These are phyloP conservation scores for Helichrysum umbraculigerum DNA, from an alignment of 129 eudicot genomes.

Conservation along the genomic window DNA sequence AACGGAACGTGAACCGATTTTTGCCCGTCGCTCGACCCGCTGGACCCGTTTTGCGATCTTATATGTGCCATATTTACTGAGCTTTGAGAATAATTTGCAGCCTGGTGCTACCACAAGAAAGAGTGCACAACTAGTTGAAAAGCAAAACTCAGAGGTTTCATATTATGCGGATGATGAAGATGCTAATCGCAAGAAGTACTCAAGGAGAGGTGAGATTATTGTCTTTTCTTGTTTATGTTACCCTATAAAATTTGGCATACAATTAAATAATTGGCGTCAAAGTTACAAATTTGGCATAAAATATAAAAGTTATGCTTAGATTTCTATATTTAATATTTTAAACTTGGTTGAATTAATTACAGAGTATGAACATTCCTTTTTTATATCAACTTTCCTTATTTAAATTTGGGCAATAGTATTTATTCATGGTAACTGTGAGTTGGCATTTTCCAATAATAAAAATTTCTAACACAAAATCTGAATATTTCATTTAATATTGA, in stretches of 20 bases:
- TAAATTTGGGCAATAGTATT: too few relatives aligned
- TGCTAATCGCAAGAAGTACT: slow-evolving; percentile 75
- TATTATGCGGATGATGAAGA: slow-evolving; percentile 94
- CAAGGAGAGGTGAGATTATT: slow-evolving; percentile 62
- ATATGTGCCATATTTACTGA: slow-evolving; percentile 2
- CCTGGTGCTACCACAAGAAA: slow-evolving; percentile 92
- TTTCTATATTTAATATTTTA: too few relatives aligned
- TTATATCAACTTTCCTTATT: too few relatives aligned
- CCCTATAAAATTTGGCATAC: not conserved
- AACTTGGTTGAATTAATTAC: too few relatives aligned
- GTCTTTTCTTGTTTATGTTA: not conserved
- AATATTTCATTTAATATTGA: not conserved
- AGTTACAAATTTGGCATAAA: not conserved
- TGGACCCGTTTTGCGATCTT: not conserved
- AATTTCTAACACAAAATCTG: not conserved
- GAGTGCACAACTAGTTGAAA: slow-evolving; percentile 66
- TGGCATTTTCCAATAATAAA: too few relatives aligned
- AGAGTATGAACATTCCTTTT: too few relatives aligned
- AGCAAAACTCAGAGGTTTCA: slow-evolving; percentile 78
- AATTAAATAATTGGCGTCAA: not conserved
- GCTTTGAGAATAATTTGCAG: slow-evolving; percentile 34
- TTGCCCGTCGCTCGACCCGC: not conserved
- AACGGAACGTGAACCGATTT: not conserved
- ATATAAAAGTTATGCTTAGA: too few relatives aligned
- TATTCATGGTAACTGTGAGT: too few relatives aligned